Evolutionary conservation across 2,329 filamentous ascomycete species (phyloP), one percentile per base, ranked within the genome.

Genomic region (Tolypocladium inflatum): DNA sequence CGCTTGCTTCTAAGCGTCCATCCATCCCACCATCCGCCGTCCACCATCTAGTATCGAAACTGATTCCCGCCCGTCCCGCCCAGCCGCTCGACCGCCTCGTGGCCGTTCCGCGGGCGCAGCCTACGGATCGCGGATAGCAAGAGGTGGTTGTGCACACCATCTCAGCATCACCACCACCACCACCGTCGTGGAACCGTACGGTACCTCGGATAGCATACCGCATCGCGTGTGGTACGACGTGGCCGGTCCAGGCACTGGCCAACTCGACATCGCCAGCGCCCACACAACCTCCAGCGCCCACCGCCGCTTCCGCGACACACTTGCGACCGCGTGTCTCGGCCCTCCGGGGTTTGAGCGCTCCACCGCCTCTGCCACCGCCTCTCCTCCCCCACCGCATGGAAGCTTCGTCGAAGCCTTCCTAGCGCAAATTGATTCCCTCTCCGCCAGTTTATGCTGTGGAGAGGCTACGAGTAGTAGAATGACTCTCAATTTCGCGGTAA

Each of bases 351-450:
- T 51, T 21, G 30, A 51, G 15, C 17, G 48, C 30, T 55, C 35
- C 53, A 55, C 39, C 23, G 53, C 15, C 37, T 54, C 35, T 41
- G 11, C 53, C 53, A 30, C 53, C 39, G 23, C 23, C 30, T 37
- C 53, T 23, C 8, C 26, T 4, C 38, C 54, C 52, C 59, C 57
- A 57, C 57, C 37, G 38, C 52, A 57, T 62, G 37, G 60, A 62
- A 62, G 60, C 57, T 54, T 60, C 53, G 21, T 62, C 26, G 60
- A 62, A 62, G 60, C 57, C 55, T 59, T 48, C 26, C 55, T 52
- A 55, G 53, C 43, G 55, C 45, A 57, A 51, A 35, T 51, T 51
- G 48, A 15, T 30, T 51, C 21, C 26, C 13, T 6, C 11, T 33
- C 26, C 45, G 10, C 21, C 45, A 50, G 23, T 33, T 50, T 30